phyloP scores from a whole-genome alignment of 805 yeast species.

The Ogataea nitratoaversa region DNA sequence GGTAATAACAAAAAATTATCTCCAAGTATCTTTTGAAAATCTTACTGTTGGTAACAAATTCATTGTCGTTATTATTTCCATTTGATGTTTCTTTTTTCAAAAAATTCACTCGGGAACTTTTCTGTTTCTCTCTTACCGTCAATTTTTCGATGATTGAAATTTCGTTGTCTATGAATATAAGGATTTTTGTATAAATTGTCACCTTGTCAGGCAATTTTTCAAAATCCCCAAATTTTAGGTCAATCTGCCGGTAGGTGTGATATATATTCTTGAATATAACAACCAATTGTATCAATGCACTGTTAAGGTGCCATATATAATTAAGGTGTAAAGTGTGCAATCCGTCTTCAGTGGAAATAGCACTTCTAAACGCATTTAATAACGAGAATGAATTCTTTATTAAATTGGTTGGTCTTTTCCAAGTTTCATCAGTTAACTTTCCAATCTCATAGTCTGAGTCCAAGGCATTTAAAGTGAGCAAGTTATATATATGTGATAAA shows the following conservation, averaged over 20 bases:
- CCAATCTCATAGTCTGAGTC: slow-evolving; percentile 6
- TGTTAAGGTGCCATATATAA: slow-evolving; percentile 15
- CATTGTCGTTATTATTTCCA: background rate
- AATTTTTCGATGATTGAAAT: slow-evolving; percentile 9
- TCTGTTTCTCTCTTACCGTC: background rate
- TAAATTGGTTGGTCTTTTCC: slow-evolving; percentile 22
- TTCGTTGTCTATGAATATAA: slow-evolving; percentile 22
- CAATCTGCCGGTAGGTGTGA: slow-evolving; percentile 16
- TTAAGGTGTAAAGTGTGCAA: slow-evolving; percentile 7
- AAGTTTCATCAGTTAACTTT: slow-evolving; percentile 13
- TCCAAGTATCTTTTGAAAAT: slow-evolving; percentile 13
- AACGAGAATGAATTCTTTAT: slow-evolving; percentile 19
- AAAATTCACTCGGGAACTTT: background rate
- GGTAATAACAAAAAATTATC: slow-evolving; percentile 23
- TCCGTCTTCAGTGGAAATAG: background rate
- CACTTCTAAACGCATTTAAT: slow-evolving; percentile 12
- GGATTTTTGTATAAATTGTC: slow-evolving; percentile 16
- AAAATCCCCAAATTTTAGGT: slow-evolving; percentile 19
- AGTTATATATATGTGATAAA: slow-evolving; percentile 13
- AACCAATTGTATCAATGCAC: slow-evolving; percentile 19
- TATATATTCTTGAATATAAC: slow-evolving; percentile 22
- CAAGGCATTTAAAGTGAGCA: slow-evolving; percentile 14
- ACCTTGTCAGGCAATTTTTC: slow-evolving; percentile 23
- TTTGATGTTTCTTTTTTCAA: background rate
- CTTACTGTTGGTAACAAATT: background rate